Base-by-base conservation (phyloP, 2,329 filamentous ascomycete genomes). In the Cordyceps farinosa region DNA sequence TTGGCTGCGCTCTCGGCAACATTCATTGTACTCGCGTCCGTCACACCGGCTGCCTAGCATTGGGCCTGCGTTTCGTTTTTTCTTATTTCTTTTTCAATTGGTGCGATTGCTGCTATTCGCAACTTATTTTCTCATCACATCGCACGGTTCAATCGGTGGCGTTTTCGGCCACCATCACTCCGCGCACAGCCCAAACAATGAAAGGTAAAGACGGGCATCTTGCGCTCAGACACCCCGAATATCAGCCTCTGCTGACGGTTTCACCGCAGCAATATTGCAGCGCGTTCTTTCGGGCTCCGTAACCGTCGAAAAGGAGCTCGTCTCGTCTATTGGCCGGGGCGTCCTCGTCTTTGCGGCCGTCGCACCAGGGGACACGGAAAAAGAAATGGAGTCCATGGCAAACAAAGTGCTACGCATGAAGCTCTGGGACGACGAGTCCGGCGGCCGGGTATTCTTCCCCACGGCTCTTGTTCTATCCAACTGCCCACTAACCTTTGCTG, bases 281-380 rank as follows among this genome's bases (percentile, higher is more conserved):
- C 87, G 95, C 68, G 95, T 99, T 58, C 87, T 97, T 65, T 98
- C 93, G 50, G 94, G 94, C 65, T 97, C 94, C 8, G 95, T 99
- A 70, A 95, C 92, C 1, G 94, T 99, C 59, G 93, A 99, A 73
- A 90, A 91, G 72, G 84, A 96, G 73, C 79, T 97, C 36, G 85
- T 99, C 52, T 98, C 95, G 1, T 90, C 90, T 3, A 98, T 99
- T 70, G 91, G 92, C 65, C 91, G 89, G 76, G 95, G 95, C 36
- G 79, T 99, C 50, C 82, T 99, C 7, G 92, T 98, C 38, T 90
- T 99, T 73, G 94, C 94, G 29, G 95, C 93, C 32, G 87, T 99
- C 50, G 92, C 90, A 38, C 93, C 92, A 47, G 90, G 93, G 61
- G 95, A 99, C 73, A 96, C 92, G 3, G 84, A 90, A 69, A 96